Base-by-base conservation (phyloP, 2,329 filamentous ascomycete species). In the Pyrenochaeta sp. region DNA sequence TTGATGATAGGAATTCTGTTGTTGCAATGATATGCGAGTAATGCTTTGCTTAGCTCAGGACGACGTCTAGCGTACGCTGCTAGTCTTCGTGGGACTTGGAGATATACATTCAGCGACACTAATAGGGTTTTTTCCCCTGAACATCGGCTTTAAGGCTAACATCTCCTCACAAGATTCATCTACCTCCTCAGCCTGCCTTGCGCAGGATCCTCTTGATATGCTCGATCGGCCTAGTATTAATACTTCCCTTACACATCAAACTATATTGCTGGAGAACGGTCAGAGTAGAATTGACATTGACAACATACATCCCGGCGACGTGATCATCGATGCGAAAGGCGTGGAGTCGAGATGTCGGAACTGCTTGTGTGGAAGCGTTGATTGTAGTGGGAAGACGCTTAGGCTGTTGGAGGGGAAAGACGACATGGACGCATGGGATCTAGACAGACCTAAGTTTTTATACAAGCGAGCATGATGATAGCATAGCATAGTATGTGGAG, bases 351-450 rank as follows among this genome's bases (percentile, higher is more conserved):
- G 47, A 1, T 44, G 49, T 39, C 45, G 52, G 50, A 3, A 24
- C 8, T 56, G 47, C 25, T 49, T 51, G 15, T 56, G 43, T 27
- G 48, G 34, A 19, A 36, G 27, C 43, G 27, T 32, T 8, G 43
- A 34, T 12, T 52, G 47, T n/a, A n/a, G 2, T 25, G 39, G 25
- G 4, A 53, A 37, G 39, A 39, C 36, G 10, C 22, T 57, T 15
- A 56, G 40, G 22, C 45, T 10, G 24, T 10, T 36, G 13, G 43
- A 42, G 2, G 45, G 15, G 27, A 44, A 51, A 15, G 44, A 44
- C n/a, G 51, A 50, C 15, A 22, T 54, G 22, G 47, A 50, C 44
- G 27, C 32, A 5, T 48, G 32, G 40, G 24, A 49, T 28, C 13
- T 34, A 9, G 42, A 39, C 13, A 34, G 43, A n/a, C 27, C 32